Evolutionary conservation across 2,329 filamentous ascomycete genomes (phyloP).

Genomic region (Fusarium sp.): DNA sequence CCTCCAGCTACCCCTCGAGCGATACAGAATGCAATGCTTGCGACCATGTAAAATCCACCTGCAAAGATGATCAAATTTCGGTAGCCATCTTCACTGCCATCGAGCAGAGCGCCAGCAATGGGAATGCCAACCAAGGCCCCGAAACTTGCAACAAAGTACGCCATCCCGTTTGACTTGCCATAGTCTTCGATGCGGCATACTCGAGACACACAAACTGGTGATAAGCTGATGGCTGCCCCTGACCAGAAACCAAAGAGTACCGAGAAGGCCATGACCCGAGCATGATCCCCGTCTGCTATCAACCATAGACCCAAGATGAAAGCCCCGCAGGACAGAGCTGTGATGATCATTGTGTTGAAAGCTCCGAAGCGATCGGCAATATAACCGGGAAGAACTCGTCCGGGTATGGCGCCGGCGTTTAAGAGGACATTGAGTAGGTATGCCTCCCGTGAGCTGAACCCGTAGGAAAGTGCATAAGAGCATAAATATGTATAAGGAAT

Average conservation of each 20-base stretch:
- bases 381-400: constrained; percentile 41
- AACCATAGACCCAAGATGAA: constrained; percentile 19
- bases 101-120: constrained; percentile 57
- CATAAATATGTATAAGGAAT: constrained; percentile 26
- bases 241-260: constrained; percentile 74
- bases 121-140: constrained; percentile 64
- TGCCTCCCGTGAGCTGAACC: constrained; percentile 36
- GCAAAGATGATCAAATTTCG: constrained; percentile 16
- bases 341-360: constrained; percentile 29
- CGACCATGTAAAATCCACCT: constrained; percentile 12
- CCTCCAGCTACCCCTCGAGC: constrained; percentile 17
- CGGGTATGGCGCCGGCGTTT: constrained; percentile 19
- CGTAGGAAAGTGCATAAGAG: constrained; percentile 45
- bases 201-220: constrained; percentile 75
- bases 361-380: constrained; percentile 45
- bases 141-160: constrained; percentile 72
- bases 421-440: constrained; percentile 10
- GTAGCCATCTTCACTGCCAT: neutral
- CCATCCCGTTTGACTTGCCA: constrained; percentile 73
- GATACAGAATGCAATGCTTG: constrained; percentile 13
- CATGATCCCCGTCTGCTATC: constrained; percentile 48
- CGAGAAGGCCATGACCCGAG: constrained; percentile 66
- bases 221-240: constrained; percentile 73
- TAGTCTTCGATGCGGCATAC: constrained; percentile 73
- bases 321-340: neutral